Conservation (phyloP, 2,329 filamentous ascomycete species). For the Ceratocystis smalleyi region DNA sequence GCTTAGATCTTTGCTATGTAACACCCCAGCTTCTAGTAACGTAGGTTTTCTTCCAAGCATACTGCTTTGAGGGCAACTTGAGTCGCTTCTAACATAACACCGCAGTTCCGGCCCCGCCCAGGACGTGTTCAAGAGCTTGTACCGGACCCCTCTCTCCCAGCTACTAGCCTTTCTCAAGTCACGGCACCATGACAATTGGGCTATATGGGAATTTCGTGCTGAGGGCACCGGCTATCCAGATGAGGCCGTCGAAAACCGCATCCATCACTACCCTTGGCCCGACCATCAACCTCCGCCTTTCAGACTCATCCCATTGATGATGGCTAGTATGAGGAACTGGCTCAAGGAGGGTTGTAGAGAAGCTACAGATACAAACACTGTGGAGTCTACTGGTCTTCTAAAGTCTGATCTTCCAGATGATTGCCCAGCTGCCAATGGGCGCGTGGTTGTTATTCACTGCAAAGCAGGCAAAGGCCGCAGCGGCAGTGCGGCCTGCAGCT, state of each 20-base stretch:
- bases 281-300: slow-evolving; percentile 97
- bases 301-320: slow-evolving; percentile 67
- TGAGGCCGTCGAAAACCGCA: slow-evolving; percentile 65
- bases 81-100: slow-evolving; percentile 15
- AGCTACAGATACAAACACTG: background rate
- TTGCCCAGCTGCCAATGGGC: slow-evolving; percentile 11
- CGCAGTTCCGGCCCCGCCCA: slow-evolving; percentile 75
- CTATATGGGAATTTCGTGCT: slow-evolving; percentile 94
- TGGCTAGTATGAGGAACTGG: slow-evolving; percentile 90
- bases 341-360: slow-evolving; percentile 31
- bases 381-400: background rate
- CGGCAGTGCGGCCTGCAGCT: slow-evolving; percentile 75
- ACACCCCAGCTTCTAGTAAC: slow-evolving; percentile 60
- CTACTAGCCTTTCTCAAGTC: slow-evolving; percentile 77
- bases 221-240: slow-evolving; percentile 95
- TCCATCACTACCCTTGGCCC: slow-evolving; percentile 88
- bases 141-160: slow-evolving; percentile 80
- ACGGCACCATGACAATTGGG: slow-evolving; percentile 73
- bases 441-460: slow-evolving; percentile 81
- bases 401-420: slow-evolving; percentile 13
- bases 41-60: slow-evolving; percentile 25
- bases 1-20: slow-evolving; percentile 89
- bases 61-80: too few relatives aligned
- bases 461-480: slow-evolving; percentile 93
- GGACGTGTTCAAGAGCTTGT: slow-evolving; percentile 79